phyloP scores from a whole-genome alignment of 2,329 filamentous ascomycete genomes.

The Fusarium oligoseptatum region DNA sequence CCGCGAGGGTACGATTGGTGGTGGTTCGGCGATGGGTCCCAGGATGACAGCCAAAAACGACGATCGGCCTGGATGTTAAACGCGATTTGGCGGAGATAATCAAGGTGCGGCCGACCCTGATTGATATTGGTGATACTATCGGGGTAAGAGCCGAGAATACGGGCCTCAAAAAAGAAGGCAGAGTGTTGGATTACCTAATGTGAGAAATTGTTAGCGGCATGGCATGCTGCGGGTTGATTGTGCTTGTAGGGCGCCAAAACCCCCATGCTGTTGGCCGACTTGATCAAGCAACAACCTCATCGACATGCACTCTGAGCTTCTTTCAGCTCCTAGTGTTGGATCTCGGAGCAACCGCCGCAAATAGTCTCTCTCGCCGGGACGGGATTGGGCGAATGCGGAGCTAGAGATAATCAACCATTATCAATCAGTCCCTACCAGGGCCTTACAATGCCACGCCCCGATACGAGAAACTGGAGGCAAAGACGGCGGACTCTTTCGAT shows the following conservation, averaged over 20 bases:
- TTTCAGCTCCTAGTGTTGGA: neutral
- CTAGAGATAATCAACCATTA: conserved; percentile 6
- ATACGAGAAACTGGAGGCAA: neutral
- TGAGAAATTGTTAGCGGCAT: neutral
- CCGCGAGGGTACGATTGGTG: conserved; percentile 1
- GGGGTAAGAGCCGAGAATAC: neutral
- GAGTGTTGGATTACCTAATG: neutral
- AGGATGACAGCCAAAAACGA: neutral
- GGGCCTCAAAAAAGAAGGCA: neutral
- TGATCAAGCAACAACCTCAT: neutral
- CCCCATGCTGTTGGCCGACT: neutral
- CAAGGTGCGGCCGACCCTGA: conserved; percentile 1
- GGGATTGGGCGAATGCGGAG: conserved; percentile 3
- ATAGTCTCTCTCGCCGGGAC: neutral
- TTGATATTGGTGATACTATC: neutral
- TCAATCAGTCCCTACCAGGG: conserved; percentile 4
- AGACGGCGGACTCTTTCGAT: neutral
- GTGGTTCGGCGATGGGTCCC: neutral
- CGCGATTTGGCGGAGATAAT: neutral
- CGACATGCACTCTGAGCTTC: neutral
- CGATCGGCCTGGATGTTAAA: neutral
- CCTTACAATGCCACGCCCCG: neutral
- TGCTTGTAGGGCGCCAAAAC: neutral
- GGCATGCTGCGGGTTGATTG: neutral
- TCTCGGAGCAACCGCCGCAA: conserved; percentile 7